phyloP scores from a whole-genome alignment of 495 filamentous ascomycete genomes.

The Talaromyces proteolyticus region DNA sequence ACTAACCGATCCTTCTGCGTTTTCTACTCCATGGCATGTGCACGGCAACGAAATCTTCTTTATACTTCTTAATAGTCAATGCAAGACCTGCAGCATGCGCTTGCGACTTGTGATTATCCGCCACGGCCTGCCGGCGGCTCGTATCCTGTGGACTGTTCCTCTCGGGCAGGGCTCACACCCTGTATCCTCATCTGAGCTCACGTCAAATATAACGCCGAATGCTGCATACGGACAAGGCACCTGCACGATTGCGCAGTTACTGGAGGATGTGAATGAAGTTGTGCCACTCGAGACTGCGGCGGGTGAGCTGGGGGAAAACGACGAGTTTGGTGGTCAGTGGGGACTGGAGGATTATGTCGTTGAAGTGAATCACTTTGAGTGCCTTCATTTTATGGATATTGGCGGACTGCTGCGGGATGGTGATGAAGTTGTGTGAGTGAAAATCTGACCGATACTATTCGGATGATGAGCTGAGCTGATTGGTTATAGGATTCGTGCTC shows the following conservation, averaged over 20 bases:
- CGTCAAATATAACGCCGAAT: constrained; percentile 33
- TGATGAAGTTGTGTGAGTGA: constrained; percentile 73
- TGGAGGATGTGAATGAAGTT: constrained; percentile 77
- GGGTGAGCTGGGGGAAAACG: constrained; percentile 19
- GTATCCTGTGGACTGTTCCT: constrained; percentile 63
- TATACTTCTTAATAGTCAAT: too few relatives aligned
- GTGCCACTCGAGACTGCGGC: constrained; percentile 73
- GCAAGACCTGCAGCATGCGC: constrained; percentile 52
- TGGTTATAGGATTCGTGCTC: constrained; percentile 65
- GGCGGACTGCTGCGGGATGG: constrained; percentile 68
- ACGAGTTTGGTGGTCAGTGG: constrained; percentile 53
- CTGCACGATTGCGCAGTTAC: constrained; percentile 71
- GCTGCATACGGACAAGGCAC: constrained; percentile 44
- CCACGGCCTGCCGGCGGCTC: constrained; percentile 68
- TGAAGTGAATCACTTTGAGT: constrained; percentile 78
- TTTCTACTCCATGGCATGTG: too few relatives aligned
- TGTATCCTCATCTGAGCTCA: constrained; percentile 26
- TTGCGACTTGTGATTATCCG: constrained; percentile 78
- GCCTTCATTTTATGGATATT: constrained; percentile 78
- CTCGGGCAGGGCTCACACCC: constrained; percentile 12
- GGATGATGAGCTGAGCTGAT: not conserved
- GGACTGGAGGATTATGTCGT: constrained; percentile 92
- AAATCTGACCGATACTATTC: not conserved
- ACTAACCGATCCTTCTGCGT: not conserved
- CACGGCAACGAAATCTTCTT: too few relatives aligned